Base-by-base conservation (phyloP, 768 basidiomycete genomes). In the Rhodosporidiobolus odoratus region DNA sequence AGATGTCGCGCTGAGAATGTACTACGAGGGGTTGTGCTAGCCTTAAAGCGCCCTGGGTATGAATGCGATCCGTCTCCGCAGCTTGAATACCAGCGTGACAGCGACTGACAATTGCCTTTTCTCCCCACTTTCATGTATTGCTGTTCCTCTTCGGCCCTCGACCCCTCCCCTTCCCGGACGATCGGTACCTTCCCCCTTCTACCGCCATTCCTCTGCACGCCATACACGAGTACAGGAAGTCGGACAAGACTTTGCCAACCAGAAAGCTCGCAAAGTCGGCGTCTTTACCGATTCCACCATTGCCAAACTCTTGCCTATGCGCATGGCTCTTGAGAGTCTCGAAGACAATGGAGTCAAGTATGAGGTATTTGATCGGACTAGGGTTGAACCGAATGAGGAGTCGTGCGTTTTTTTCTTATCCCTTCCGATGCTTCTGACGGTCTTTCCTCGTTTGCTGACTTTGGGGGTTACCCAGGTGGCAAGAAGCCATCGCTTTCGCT, bases 211-310 rank as follows among this genome's bases (percentile, higher is more conserved):
- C 48, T 25, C 48, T 9, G 8, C 21, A 10, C 48, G 48, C 23
- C 9, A 15, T 23, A 50, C 48, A 50, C 21, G 48, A 50, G 16
- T n/a, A n/a, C 60, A 66, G 52, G 75, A 94, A 79, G 89, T 94
- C 37, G 92, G 92, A 41, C 91, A 93, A 89, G 92, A 93, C 79
- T 84, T 94, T 75, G 89, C 89, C 84, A 94, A 94, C 81, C 89
- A 91, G 89, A 89, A 88, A 66, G 91, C 92, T 12, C 85, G 86
- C 75, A 77, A 96, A 88, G 90, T 98, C 73, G 95, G 86, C 25
- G 90, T 98, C 30, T 95, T 94, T 79, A 97, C 95, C 7, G 95
- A 98, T 77, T 86, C 87, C 19, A 90, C 88, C 65, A 84, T 98
- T 32, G 87, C 86, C 53, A 87, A 89, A 73, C 83, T 97, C 62